Evolutionary conservation across 129 eudicot species (phyloP), one percentile per base, ranked within the genome.

Genomic region (Lonicera japonica): DNA sequence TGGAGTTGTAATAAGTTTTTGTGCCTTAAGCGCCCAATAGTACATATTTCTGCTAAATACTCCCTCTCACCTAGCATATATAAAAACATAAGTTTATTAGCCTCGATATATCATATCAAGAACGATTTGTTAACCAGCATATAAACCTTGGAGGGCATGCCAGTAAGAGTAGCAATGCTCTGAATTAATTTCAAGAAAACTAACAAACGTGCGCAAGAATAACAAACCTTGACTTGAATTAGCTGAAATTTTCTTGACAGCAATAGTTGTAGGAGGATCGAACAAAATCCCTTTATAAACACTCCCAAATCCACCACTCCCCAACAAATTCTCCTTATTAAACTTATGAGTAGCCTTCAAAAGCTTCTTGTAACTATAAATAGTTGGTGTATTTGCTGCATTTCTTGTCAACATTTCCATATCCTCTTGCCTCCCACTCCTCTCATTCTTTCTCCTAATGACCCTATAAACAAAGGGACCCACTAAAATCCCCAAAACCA

Each of bases 231-330:
- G 95, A 15, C 63, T 74, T 63, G 95, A 86, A 20, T 82, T 29
- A 29, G 36, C 36, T 1, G 36, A 29, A 29, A 29, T 29, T 29
- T 29, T 29, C 36, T 29, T 29, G 48, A 86, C 95, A 54, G 95
- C 95, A 18, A 86, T 69, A 24, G 73, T 62, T 52, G 63, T 54
- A 15, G 66, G 36, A 29, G 36, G 64, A 55, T 79, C 67, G 0
- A 62, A 47, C 21, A 80, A 45, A 20, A 79, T 63, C n/a, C 89
- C 95, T 74, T 67, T 77, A 61, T 73, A 86, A 65, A 86, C 95
- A 69, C 89, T 79, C 56, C 89, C 89, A 71, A 86, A 86, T 8
- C 95, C 95, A 14, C 95, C 95, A 11, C 67, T 79, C 8, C 95
- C 86, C 64, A 86, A 56, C 61, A 86, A 69, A 55, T 80, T 82